These are phyloP conservation scores for Neonectria neomacrospora DNA, from an alignment of 2,329 filamentous ascomycete species.

Conservation along the genomic window DNA sequence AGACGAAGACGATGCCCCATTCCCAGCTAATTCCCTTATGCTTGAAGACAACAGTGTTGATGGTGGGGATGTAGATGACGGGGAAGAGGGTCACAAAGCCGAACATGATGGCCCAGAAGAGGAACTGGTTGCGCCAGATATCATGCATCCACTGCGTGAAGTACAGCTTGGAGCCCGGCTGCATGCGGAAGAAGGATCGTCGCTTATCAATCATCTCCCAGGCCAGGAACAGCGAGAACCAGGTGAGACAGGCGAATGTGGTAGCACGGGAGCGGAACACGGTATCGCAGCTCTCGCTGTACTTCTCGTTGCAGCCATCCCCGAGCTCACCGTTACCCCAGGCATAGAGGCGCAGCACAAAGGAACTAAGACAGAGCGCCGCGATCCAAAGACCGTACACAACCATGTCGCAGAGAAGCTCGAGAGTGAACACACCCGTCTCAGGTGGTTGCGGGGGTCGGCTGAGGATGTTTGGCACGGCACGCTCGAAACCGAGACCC, in stretches of 20 bases:
- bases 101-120: conserved; percentile 70
- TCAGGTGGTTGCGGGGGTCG: conserved; percentile 73
- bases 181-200: conserved; percentile 79
- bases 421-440: conserved; percentile 72
- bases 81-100: conserved; percentile 63
- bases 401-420: conserved; percentile 74
- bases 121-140: conserved; percentile 78
- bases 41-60: conserved; percentile 69
- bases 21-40: conserved; percentile 71
- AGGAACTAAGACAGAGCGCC: conserved; percentile 70
- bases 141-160: conserved; percentile 75
- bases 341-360: conserved; percentile 72
- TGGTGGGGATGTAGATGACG: conserved; percentile 67
- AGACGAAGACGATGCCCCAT: conserved; percentile 69
- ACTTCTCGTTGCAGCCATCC: conserved; percentile 68
- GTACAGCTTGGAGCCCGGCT: conserved; percentile 68
- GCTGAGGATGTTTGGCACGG: conserved; percentile 74
- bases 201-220: conserved; percentile 83
- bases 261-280: conserved; percentile 79
- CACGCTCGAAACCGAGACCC: conserved; percentile 79
- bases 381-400: conserved; percentile 77
- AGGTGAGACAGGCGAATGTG: conserved; percentile 78
- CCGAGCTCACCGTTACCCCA: conserved; percentile 72
- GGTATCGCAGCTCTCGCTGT: conserved; percentile 65
- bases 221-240: conserved; percentile 80